Percentiles rank a stretch among this genome's conserved stretches.
Conservation (phyloP, 164 flowering plant genomes). For the Dillenia suffruticosa region DNA sequence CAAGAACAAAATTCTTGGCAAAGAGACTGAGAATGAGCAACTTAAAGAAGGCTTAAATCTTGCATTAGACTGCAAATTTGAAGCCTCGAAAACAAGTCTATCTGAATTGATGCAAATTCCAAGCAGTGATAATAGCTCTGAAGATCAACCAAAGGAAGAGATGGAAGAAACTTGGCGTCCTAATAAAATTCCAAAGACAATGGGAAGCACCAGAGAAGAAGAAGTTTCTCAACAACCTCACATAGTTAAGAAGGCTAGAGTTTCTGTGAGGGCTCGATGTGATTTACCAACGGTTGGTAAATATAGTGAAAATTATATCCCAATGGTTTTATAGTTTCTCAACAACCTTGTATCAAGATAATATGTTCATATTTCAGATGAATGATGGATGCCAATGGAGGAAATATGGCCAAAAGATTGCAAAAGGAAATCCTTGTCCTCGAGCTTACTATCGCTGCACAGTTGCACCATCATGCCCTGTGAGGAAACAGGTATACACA, state of each 20-base stretch:
- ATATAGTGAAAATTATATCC: too few relatives aligned
- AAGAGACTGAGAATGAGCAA: slow-evolving; percentile 4
- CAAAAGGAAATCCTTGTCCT: slow-evolving; percentile 98
- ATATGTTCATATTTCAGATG: slow-evolving; percentile 42
- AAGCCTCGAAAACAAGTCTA: slow-evolving; percentile 10
- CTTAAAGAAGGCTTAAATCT: slow-evolving; percentile 24
- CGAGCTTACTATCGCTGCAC: slow-evolving; percentile 96
- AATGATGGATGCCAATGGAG: slow-evolving; percentile 99
- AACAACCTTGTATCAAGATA: too few relatives aligned
- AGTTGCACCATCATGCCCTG: slow-evolving; percentile 83
- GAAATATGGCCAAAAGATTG: slow-evolving; percentile 92
- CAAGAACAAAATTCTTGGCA: slow-evolving; percentile 9
- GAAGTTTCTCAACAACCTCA: slow-evolving; percentile 34
- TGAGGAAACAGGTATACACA: slow-evolving; percentile 75
- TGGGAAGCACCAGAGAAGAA: slow-evolving; percentile 29
- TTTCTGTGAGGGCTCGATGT: slow-evolving; percentile 66
- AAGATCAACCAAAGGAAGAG: slow-evolving; percentile 24
- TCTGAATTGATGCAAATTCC: slow-evolving; percentile 11
- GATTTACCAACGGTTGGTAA: slow-evolving; percentile 63
- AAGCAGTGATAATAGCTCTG: slow-evolving; percentile 28
- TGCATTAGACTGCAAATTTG: slow-evolving; percentile 36
- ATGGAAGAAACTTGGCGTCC: slow-evolving; percentile 30
- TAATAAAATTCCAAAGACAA: slow-evolving; percentile 22
- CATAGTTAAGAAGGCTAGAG: slow-evolving; percentile 50
- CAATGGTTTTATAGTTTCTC: too few relatives aligned